Percentiles rank a stretch among this genome's conserved stretches.
Evolutionary conservation across 371 early-diverging fungal genomes (phyloP).

Genomic region (Mucor indicus): DNA sequence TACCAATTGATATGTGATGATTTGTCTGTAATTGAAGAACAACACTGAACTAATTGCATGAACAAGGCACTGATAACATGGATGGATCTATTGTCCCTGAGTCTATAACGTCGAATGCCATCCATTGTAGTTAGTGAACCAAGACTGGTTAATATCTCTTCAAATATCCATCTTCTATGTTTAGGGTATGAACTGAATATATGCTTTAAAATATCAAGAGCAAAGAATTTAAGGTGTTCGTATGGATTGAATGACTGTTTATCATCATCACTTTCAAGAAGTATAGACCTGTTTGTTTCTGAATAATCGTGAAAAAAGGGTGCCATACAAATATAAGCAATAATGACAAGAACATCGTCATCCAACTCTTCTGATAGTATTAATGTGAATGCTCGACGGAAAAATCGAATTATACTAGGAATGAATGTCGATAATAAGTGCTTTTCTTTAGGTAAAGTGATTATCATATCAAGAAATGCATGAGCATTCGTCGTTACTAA

Average conservation of each 20-base stretch:
- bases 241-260: constrained; percentile 32
- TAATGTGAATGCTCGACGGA: constrained; percentile 16
- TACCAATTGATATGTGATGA: constrained; percentile 25
- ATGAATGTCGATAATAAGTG: constrained; percentile 18
- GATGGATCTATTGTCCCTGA: constrained; percentile 66
- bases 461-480: constrained; percentile 13
- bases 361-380: constrained; percentile 29
- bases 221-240: constrained; percentile 46
- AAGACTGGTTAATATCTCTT: constrained; percentile 76
- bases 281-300: constrained; percentile 14
- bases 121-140: constrained; percentile 60
- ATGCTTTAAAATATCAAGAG: constrained; percentile 45
- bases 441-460: constrained; percentile 15
- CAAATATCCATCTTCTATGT: constrained; percentile 80
- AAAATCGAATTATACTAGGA: constrained; percentile 23
- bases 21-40: constrained; percentile 36
- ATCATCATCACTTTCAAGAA: not conserved
- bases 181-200: constrained; percentile 63
- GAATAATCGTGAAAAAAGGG: constrained; percentile 40
- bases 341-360: constrained; percentile 32
- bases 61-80: constrained; percentile 80
- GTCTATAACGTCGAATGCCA: constrained; percentile 50
- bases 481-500: constrained; percentile 23
- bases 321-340: constrained; percentile 37
- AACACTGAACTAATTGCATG: constrained; percentile 76